Evolutionary conservation across 2,329 filamentous ascomycete species (phyloP), one percentile per base, ranked within the genome.

Genomic region (Cytospora chrysosperma): DNA sequence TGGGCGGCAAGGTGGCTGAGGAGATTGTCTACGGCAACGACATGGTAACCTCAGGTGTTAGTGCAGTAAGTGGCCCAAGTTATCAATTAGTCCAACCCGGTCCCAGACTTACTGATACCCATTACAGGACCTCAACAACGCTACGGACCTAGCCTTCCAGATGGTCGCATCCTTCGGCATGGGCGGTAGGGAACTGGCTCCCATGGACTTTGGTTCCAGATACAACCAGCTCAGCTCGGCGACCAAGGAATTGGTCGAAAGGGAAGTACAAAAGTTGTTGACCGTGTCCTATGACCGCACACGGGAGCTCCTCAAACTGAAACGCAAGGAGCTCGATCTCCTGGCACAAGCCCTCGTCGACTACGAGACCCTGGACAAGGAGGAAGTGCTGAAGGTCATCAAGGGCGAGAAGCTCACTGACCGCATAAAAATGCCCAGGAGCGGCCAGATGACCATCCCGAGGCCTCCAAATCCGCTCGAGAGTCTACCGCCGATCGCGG

Each of bases 81-180:
- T n/a, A n/a, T n/a, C 19, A 21, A 24, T 28, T 5, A 9, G n/a
- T 5, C n/a, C 40, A 28, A 24, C 58, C 15, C 8, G 5, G 7
- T 54, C 34, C 57, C 1, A 7, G 8, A 24, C 10, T 50, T 8
- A 62, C 72, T 76, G 68, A 77, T 71, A 71, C 34, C 63, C 21
- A n/a, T 9, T 64, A 17, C 66, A 92, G 89, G 95, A 99, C 76
- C 88, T 99, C 53, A 84, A 91, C 75, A 81, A 82, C 67, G 95
- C 95, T 9, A 99, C 95, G 1, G 82, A 85, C 49, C 82, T 92
- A 19, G 93, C 94, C 2, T 96, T 93, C 77, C 82, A 85, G 67
- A 95, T 99, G 87, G 90, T 99, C 12, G 95, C 93, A 6, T 83
- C 86, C 65, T 90, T 92, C 66, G 95, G 95, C 70, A 98, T 98